Conservation (phyloP, 2,329 filamentous ascomycete species). For the Harringtonia aguacate region DNA sequence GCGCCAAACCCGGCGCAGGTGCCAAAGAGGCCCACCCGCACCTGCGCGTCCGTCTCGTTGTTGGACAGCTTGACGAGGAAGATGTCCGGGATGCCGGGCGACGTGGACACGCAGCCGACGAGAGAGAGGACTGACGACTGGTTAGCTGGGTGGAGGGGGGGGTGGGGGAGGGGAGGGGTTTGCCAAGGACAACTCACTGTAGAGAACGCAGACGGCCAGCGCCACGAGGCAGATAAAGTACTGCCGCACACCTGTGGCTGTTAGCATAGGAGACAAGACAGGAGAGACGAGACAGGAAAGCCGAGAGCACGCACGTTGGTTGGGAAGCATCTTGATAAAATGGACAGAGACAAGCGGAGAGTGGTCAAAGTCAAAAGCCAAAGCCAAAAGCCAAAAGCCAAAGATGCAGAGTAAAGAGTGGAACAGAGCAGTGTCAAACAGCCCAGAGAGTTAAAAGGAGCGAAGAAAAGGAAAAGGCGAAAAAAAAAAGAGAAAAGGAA, state of each 20-base stretch:
- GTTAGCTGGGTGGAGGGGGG: no score
- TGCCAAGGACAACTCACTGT: slow-evolving; percentile 1
- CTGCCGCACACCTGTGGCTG: not conserved
- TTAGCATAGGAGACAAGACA: no score
- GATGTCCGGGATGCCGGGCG: slow-evolving; percentile 13
- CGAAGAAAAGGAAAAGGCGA: no score
- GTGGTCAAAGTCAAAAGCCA: no score
- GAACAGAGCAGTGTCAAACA: no score
- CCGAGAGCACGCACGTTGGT: not conserved
- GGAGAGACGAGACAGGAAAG: not conserved
- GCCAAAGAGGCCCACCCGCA: slow-evolving; percentile 13
- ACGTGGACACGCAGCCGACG: slow-evolving; percentile 13
- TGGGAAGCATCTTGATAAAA: no score
- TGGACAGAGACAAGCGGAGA: no score
- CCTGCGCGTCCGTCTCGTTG: slow-evolving; percentile 9
- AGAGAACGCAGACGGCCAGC: slow-evolving; percentile 3
- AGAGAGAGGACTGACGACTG: slow-evolving; percentile 10
- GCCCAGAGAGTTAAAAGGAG: no score
- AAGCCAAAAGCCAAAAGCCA: no score
- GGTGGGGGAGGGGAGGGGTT: not conserved
- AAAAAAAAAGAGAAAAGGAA: no score
- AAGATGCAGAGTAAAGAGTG: no score
- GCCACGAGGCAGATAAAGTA: slow-evolving; percentile 5
- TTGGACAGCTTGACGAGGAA: slow-evolving; percentile 12
- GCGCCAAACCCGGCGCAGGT: slow-evolving; percentile 9